Evolutionary conservation across 305 asterid genomes (phyloP).

Genomic region (Petunia hybrid): DNA sequence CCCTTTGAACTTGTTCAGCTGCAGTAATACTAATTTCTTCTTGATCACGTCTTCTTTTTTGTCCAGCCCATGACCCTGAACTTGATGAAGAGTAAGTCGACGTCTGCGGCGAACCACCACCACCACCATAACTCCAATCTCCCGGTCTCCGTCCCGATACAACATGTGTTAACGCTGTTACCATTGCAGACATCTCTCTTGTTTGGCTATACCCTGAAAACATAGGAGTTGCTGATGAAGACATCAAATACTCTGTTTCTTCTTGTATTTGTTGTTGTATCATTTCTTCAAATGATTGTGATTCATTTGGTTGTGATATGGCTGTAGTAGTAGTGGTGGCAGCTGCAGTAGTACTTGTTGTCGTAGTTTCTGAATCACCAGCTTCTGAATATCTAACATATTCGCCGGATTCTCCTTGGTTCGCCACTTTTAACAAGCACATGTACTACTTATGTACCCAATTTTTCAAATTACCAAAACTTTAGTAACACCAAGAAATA

Average conservation of each 20-base stretch:
- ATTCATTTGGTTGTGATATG: neutral
- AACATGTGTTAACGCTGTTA: constrained; percentile 65
- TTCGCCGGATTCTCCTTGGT: constrained; percentile 39
- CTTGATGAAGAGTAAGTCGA: constrained; percentile 58
- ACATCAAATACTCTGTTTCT: constrained; percentile 33
- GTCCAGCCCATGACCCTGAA: constrained; percentile 79
- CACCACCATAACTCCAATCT: constrained; percentile 46
- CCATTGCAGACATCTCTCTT: constrained; percentile 77
- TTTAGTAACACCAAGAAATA: neutral
- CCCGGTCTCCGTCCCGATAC: constrained; percentile 60
- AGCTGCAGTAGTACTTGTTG: constrained; percentile 5
- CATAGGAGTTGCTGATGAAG: constrained; percentile 34
- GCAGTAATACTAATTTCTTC: constrained; percentile 49
- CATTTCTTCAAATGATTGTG: constrained; percentile 32
- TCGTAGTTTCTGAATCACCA: constrained; percentile 8
- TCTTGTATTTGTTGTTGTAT: constrained; percentile 35
- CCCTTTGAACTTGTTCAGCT: constrained; percentile 43
- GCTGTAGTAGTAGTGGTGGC: neutral
- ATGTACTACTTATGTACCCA: constrained; percentile 23
- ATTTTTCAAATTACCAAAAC: neutral
- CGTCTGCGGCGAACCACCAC: constrained; percentile 27
- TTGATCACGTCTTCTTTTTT: constrained; percentile 73
- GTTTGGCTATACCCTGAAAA: constrained; percentile 43
- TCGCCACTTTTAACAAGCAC: constrained; percentile 43
- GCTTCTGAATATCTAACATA: constrained; percentile 39